Conservation (phyloP, 2,329 filamentous ascomycete species). For the Bimuria novae-zelandiae region DNA sequence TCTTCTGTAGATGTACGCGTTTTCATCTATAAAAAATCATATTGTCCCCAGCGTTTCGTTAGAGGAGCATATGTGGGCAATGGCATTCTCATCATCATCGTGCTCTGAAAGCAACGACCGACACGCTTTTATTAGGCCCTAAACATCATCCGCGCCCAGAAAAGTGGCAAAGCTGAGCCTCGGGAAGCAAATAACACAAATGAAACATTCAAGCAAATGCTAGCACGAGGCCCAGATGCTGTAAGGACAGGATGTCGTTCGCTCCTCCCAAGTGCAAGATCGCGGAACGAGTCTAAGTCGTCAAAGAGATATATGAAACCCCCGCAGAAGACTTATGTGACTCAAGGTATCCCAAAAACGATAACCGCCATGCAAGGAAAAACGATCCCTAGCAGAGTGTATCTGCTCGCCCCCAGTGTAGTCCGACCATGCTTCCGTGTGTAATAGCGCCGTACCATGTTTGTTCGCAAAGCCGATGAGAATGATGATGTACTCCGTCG, state of each 20-base stretch:
- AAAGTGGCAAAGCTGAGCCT: constrained; percentile 11
- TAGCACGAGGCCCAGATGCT: constrained; percentile 23
- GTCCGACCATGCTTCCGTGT: constrained; percentile 31
- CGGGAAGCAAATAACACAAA: constrained; percentile 19
- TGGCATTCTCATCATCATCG: background rate
- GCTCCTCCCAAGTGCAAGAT: constrained; percentile 26
- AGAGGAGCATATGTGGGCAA: background rate
- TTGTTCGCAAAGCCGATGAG: constrained; percentile 32
- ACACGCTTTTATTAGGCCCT: background rate
- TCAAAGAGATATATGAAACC: constrained; percentile 13
- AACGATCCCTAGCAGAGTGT: constrained; percentile 13
- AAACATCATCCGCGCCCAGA: constrained; percentile 12
- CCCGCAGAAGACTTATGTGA: constrained; percentile 14
- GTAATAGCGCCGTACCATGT: constrained; percentile 37
- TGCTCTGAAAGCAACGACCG: no score
- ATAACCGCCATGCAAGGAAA: constrained; percentile 32
- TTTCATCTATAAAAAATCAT: no score
- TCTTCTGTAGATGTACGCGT: no score
- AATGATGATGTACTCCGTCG: constrained; percentile 28
- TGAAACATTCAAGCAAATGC: constrained; percentile 27
- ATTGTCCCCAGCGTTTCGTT: background rate
- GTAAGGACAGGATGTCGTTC: constrained; percentile 40
- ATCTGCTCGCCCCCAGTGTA: constrained; percentile 27
- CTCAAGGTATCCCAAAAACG: constrained; percentile 23
- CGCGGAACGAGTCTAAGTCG: constrained; percentile 32